Evolutionary conservation across 495 filamentous ascomycete species (phyloP).

Genomic region (Podospora comata): DNA sequence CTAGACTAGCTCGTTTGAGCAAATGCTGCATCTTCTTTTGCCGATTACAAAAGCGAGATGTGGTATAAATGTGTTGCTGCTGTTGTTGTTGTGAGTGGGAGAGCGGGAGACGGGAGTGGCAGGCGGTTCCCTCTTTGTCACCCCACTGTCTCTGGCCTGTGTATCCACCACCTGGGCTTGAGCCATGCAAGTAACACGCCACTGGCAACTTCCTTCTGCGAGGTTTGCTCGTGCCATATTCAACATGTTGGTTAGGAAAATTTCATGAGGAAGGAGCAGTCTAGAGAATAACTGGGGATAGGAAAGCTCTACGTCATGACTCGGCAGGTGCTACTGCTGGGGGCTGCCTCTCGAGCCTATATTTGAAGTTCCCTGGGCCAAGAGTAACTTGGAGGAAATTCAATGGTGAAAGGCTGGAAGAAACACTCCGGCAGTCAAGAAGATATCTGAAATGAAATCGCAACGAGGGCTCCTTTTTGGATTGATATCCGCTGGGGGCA

Average conservation of each 20-base stretch:
- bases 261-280: background rate
- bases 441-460: background rate
- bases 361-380: background rate
- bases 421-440: background rate
- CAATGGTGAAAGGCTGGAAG: background rate
- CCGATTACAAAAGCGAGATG: background rate
- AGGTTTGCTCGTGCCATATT: background rate
- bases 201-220: background rate
- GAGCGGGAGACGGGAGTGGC: background rate
- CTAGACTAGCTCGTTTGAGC: background rate
- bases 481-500: background rate
- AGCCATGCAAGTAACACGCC: slow-evolving; percentile 14
- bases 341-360: background rate
- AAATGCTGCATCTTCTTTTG: background rate
- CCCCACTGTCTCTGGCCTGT: slow-evolving; percentile 4
- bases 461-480: background rate
- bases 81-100: background rate
- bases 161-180: slow-evolving; percentile 8
- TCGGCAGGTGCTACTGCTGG: background rate
- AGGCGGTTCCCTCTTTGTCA: background rate
- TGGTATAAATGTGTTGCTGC: background rate
- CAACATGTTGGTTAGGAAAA: background rate
- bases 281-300: background rate
- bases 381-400: background rate
- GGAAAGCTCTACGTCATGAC: slow-evolving; percentile 7